Evolutionary conservation across 2,329 filamentous ascomycete genomes (phyloP), one percentile per base, ranked within the genome.

Genomic region (Fonsecaea erecta): DNA sequence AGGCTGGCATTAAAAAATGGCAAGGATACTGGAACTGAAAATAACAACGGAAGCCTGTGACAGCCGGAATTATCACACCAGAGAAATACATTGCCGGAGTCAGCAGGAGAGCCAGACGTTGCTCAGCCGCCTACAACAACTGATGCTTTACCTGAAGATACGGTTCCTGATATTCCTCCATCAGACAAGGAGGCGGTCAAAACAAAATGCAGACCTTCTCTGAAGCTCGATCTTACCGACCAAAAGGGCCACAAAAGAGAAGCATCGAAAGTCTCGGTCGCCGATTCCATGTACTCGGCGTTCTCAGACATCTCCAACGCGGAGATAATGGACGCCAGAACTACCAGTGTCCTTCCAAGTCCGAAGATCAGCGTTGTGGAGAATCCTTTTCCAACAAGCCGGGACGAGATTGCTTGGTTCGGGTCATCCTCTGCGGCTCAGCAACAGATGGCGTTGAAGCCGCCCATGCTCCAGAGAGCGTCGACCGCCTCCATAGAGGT

Each of bases 1-100:
- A 87, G 93, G 48, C 60, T 69, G 24, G 55, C 54, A 1, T 70
- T 84, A 74, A 61, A 18, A 52, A 16, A 24, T 26, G 57, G 43
- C 18, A 51, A n/a, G 52, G 35, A 18, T 28, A 21, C 21, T n/a
- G 43, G 28, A 24, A 72, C 71, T 68, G 24, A 56, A 35, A 63
- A 63, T n/a, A 46, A 14, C 12, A 35, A 72, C 71, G 32, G 64
- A 28, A 55, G 56, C n/a, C 62, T 63, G 16, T 62, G 60, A 9
- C 57, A 65, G 21, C 60, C 61, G 46, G 32, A 53, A 37, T 60
- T 51, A 16, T 34, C 12, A 18, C 46, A 63, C 14, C 52, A 71
- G 35, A 70, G 71, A 24, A 40, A 59, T 6, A 56, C 63, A 55
- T 28, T 68, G 24, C 46, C 69, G 37, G 26, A 56, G 30, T 30